These are phyloP conservation scores for Termitomyces sp. DNA, from an alignment of 768 basidiomycete species.

Conservation along the genomic window DNA sequence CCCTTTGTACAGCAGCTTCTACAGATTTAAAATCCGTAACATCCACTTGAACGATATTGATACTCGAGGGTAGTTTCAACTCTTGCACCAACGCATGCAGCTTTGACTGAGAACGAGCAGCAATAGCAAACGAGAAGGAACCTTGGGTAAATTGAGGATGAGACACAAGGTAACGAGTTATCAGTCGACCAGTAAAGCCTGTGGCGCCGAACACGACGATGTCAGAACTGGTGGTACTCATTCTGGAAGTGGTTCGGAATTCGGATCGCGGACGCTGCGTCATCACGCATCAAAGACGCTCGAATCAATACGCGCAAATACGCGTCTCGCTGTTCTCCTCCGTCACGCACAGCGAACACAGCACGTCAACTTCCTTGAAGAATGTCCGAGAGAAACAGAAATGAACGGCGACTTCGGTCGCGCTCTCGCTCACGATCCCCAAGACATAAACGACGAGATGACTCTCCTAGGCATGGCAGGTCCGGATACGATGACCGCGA, in stretches of 20 bases:
- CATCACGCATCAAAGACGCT: not conserved
- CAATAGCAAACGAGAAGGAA: slow-evolving; percentile 64
- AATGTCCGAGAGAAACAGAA: slow-evolving; percentile 7
- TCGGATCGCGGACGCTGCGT: slow-evolving; percentile 3
- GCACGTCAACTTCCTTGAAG: not conserved
- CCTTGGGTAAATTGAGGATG: slow-evolving; percentile 51
- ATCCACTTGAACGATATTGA: slow-evolving; percentile 54
- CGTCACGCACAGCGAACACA: not conserved
- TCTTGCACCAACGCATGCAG: slow-evolving; percentile 51
- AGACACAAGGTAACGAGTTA: slow-evolving; percentile 59
- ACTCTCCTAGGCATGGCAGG: slow-evolving; percentile 10
- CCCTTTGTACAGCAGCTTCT: slow-evolving; percentile 51
- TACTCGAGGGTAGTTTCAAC: slow-evolving; percentile 39
- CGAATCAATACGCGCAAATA: slow-evolving; percentile 13
- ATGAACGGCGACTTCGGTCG: not conserved
- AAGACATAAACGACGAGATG: slow-evolving; percentile 1
- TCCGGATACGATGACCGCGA: not conserved
- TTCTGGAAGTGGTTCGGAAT: slow-evolving; percentile 15
- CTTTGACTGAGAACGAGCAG: slow-evolving; percentile 64
- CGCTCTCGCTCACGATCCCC: slow-evolving; percentile 9
- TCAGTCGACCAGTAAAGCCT: slow-evolving; percentile 72
- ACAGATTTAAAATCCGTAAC: slow-evolving; percentile 52
- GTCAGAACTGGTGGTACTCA: slow-evolving; percentile 33
- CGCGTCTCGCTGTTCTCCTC: not conserved
- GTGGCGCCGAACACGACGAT: slow-evolving; percentile 75